These are phyloP conservation scores for Myriosclerotinia duriaeana DNA, from an alignment of 2,329 filamentous ascomycete genomes.

Conservation along the genomic window DNA sequence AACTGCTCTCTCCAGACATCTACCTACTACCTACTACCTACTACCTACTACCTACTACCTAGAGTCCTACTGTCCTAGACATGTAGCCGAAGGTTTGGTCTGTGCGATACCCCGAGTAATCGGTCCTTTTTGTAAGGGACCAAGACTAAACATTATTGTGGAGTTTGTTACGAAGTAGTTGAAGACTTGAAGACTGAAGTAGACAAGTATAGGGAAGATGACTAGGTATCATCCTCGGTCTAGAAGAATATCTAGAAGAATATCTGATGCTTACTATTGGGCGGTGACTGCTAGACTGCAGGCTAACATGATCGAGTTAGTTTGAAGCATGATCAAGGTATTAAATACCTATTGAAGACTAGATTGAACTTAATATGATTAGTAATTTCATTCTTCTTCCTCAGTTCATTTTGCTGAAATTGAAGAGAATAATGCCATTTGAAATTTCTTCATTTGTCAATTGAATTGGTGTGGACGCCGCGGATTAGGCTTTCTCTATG, in stretches of 20 bases:
- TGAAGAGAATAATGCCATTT: background rate
- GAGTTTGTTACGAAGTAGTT: background rate
- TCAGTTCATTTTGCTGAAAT: background rate
- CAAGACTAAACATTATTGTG: background rate
- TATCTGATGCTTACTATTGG: background rate
- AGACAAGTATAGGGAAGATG: background rate
- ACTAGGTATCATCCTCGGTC: background rate
- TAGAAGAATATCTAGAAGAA: background rate
- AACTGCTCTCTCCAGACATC: slow-evolving; percentile 9
- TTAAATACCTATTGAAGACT: background rate
- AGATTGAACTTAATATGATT: background rate
- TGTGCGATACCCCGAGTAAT: slow-evolving; percentile 19
- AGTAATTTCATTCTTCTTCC: background rate
- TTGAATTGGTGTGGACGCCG: background rate
- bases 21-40: too few relatives aligned
- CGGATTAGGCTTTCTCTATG: background rate
- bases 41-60: too few relatives aligned
- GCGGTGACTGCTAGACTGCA: too few relatives aligned
- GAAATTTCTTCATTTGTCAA: background rate
- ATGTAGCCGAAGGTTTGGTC: background rate
- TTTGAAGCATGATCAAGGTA: background rate
- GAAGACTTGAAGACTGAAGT: background rate
- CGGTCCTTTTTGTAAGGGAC: slow-evolving; percentile 20
- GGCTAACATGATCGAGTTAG: background rate
- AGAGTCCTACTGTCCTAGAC: too few relatives aligned